Percentiles rank a stretch among this genome's conserved stretches.
These are phyloP conservation scores for Oryza coarctata DNA, from an alignment of 176 grass and related monocot species.

Conservation along the genomic window DNA sequence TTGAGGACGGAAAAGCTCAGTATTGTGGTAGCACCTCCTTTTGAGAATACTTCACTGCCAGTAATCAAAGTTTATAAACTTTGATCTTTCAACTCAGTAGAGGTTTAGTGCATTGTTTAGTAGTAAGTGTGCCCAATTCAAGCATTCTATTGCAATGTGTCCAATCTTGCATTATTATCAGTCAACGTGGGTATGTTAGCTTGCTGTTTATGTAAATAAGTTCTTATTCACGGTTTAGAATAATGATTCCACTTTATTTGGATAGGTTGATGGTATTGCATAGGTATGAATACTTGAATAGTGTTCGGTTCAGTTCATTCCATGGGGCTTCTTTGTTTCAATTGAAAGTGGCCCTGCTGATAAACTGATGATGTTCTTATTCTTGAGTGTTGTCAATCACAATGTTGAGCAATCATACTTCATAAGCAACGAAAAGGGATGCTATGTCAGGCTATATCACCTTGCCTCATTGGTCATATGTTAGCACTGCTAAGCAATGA, in stretches of 20 bases:
- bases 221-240: neutral
- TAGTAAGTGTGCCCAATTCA: neutral
- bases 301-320: neutral
- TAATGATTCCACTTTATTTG: neutral
- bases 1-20: neutral
- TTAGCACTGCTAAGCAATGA: neutral
- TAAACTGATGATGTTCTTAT: neutral
- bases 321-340: neutral
- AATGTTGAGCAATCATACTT: neutral
- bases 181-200: neutral
- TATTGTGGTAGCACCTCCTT: neutral
- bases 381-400: neutral
- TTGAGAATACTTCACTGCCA: neutral
- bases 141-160: neutral
- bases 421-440: neutral
- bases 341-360: neutral
- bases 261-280: neutral
- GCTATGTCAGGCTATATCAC: neutral
- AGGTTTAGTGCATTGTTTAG: neutral
- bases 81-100: neutral
- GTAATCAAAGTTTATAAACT: neutral
- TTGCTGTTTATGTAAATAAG: neutral
- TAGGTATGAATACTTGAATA: neutral
- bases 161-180: neutral
- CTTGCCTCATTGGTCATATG: neutral